phyloP scores from a whole-genome alignment of 345 rosid genomes.

The Brassica carinata region DNA sequence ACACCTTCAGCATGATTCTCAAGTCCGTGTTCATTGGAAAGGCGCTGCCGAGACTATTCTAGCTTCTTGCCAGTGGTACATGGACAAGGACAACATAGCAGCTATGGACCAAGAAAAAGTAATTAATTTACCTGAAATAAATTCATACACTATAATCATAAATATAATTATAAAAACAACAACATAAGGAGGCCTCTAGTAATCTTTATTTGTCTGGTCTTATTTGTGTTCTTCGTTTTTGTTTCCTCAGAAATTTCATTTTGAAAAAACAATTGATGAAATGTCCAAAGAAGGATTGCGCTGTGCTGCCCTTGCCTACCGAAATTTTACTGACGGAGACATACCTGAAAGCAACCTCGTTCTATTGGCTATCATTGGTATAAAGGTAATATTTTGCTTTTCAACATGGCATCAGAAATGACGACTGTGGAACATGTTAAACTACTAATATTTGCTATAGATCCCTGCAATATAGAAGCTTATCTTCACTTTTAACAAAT shows the following conservation, averaged over 20 bases:
- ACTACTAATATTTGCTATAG: neutral
- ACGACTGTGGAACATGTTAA: neutral
- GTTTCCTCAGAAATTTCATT: neutral
- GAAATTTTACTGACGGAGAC: neutral
- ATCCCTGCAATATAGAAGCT: neutral
- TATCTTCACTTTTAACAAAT: neutral
- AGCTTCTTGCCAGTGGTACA: neutral
- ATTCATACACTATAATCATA: neutral
- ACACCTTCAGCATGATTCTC: neutral
- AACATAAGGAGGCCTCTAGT: neutral
- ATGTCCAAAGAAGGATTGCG: constrained; percentile 2
- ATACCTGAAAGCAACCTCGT: neutral
- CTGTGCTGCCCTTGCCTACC: constrained; percentile 4
- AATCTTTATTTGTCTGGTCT: neutral
- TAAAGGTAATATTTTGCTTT: neutral
- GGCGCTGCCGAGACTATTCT: neutral
- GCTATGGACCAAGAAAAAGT: constrained; percentile 1
- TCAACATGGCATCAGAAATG: neutral
- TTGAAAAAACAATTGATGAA: neutral
- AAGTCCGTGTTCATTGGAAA: constrained; percentile 1
- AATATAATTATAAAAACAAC: neutral
- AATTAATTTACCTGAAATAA: neutral
- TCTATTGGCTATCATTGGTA: constrained; percentile 1
- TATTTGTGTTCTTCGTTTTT: neutral
- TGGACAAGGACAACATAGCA: neutral